These are phyloP conservation scores for Cystobasidium sp. DNA, from an alignment of 1,284 basidiomycete genomes.

Conservation along the genomic window DNA sequence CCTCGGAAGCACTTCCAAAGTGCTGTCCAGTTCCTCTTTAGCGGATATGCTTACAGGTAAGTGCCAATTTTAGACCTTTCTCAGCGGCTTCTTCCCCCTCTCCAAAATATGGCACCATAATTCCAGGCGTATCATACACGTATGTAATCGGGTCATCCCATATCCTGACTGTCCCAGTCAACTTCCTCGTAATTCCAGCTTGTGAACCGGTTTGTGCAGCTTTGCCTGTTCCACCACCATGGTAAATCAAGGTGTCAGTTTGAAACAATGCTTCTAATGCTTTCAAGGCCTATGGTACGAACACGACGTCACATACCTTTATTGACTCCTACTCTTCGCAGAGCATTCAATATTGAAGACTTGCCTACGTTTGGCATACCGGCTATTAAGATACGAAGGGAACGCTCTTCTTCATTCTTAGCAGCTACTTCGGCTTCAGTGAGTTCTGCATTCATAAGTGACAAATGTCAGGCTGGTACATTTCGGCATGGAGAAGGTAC, in stretches of 20 bases:
- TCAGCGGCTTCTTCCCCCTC: conserved; percentile 81
- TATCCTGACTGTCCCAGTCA: conserved; percentile 82
- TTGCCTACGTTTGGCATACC: conserved; percentile 99
- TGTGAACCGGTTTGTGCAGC: conserved; percentile 85
- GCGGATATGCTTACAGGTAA: conserved; percentile 72
- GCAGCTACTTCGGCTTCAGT: conserved; percentile 26
- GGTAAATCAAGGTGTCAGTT: not conserved
- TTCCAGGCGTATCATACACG: conserved; percentile 93
- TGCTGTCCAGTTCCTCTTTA: too few species aligned
- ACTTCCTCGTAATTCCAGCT: conserved; percentile 81
- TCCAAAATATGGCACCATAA: conserved; percentile 97
- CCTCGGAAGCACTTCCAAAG: too few species aligned
- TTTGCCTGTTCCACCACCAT: conserved; percentile 66
- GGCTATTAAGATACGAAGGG: conserved; percentile 72
- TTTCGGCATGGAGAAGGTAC: not conserved
- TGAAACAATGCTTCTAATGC: not conserved
- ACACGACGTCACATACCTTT: conserved; percentile 67
- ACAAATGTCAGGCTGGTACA: not conserved
- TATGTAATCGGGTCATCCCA: conserved; percentile 81
- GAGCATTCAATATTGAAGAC: conserved; percentile 86
- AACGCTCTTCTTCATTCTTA: conserved; percentile 52
- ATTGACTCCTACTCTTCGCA: conserved; percentile 84
- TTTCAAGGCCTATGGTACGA: not conserved
- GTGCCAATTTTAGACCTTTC: conserved; percentile 85
- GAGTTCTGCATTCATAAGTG: not conserved